Conservation (phyloP, 2,329 filamentous ascomycete genomes). For the Colletotrichum melonis region DNA sequence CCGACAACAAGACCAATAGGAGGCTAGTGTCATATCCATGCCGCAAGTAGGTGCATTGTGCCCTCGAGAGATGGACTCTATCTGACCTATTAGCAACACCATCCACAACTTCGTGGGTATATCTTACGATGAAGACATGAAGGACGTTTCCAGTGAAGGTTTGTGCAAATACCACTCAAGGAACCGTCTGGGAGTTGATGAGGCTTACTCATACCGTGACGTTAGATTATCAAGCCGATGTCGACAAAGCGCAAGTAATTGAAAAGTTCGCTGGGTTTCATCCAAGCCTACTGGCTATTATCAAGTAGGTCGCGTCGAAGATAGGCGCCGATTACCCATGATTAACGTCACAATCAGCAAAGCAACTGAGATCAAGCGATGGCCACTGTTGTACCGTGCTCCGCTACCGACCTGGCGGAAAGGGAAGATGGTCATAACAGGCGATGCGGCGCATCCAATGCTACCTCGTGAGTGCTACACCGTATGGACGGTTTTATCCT, state of each 20-base stretch:
- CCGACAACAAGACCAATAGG: constrained; percentile 33
- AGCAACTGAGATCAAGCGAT: constrained; percentile 47
- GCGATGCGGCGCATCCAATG: constrained; percentile 53
- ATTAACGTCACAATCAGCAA: constrained; percentile 40
- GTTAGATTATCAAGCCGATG: constrained; percentile 29
- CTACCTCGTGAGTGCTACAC: constrained; percentile 45
- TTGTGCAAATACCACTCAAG: background rate
- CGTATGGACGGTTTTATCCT: too few species aligned
- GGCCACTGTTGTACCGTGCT: constrained; percentile 48
- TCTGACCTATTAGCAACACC: constrained; percentile 40
- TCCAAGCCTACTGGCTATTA: constrained; percentile 40
- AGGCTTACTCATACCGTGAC: background rate
- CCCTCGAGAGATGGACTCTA: background rate
- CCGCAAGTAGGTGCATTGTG: constrained; percentile 40
- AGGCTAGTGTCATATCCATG: constrained; percentile 48
- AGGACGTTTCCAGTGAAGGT: constrained; percentile 27
- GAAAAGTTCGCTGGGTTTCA: constrained; percentile 43
- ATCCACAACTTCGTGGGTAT: constrained; percentile 49
- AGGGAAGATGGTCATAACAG: constrained; percentile 45
- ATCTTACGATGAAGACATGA: constrained; percentile 41
- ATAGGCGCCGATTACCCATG: background rate
- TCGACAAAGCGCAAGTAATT: constrained; percentile 41
- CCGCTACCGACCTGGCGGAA: constrained; percentile 48
- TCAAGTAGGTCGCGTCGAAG: constrained; percentile 39
- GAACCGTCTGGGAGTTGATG: too few species aligned